Evolutionary conservation across 2,329 filamentous ascomycete species (phyloP).

Genomic region (Venturia aucupariae): DNA sequence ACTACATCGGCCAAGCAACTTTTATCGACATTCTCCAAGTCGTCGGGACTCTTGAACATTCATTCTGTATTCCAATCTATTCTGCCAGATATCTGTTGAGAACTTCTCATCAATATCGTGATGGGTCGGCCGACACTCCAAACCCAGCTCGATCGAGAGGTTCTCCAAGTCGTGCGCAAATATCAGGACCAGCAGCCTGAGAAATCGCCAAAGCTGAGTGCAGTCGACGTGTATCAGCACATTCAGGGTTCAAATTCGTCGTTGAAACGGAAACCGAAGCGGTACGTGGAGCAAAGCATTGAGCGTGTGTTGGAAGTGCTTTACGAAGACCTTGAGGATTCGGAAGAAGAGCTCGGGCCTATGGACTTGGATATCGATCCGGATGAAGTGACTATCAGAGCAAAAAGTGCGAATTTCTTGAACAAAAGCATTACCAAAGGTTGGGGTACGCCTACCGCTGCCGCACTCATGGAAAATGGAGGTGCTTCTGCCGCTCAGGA

Average conservation of each 20-base stretch:
- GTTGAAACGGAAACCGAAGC: slow-evolving; percentile 72
- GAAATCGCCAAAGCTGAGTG: slow-evolving; percentile 36
- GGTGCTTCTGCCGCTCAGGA: slow-evolving; percentile 21
- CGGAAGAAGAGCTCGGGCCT: slow-evolving; percentile 43
- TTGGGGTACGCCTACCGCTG: slow-evolving; percentile 35
- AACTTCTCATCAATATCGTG: slow-evolving; percentile 19
- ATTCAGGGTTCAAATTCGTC: slow-evolving; percentile 84
- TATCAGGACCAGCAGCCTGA: slow-evolving; percentile 56
- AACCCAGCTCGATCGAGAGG: slow-evolving; percentile 35
- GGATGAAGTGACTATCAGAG: slow-evolving; percentile 18
- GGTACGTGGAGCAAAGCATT: slow-evolving; percentile 72
- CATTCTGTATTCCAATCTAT: background rate
- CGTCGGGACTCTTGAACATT: background rate
- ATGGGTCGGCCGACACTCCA: slow-evolving; percentile 24
- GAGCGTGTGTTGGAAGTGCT: slow-evolving; percentile 70
- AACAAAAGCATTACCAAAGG: slow-evolving; percentile 55
- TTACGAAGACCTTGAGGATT: slow-evolving; percentile 52
- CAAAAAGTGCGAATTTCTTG: slow-evolving; percentile 44
- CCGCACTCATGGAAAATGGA: background rate
- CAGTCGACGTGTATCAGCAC: slow-evolving; percentile 60
- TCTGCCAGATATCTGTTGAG: background rate
- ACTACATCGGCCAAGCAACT: background rate
- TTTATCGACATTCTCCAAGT: background rate
- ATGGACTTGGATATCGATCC: slow-evolving; percentile 38
- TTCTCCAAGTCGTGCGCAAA: slow-evolving; percentile 73